Base-by-base conservation (phyloP, 2,329 filamentous ascomycete species). In the Microsporum ferrugineum region DNA sequence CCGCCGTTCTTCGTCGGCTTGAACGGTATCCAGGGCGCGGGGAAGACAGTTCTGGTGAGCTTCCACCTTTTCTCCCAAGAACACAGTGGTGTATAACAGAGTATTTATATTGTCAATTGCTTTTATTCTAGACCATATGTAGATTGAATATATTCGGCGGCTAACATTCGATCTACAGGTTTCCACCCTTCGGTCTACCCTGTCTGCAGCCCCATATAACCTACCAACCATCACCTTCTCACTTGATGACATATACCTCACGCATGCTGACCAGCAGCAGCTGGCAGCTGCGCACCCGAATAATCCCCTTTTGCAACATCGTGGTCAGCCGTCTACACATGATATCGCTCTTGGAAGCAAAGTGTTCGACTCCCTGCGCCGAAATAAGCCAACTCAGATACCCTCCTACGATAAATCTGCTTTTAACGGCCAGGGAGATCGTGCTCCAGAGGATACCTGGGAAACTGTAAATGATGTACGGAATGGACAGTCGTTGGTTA, bases 171-270 rank as follows among this genome's bases (percentile, higher is more conserved):
- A 27, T 10, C 27, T n/a, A 5, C 56, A 81, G 79, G 79, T 91
- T 41, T 80, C 80, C 41, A 79, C 82, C 3, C 81, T 95, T 49
- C 81, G 84, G 65, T 71, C 78, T 23, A 83, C 81, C 12, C 82
- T 92, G 41, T 78, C 81, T 38, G 75, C 77, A 55, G 72, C 78
- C 12, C 81, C 80, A 1, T 79, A 86, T 68, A 80, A 80, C 23
- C 79, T 88, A 29, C 76, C 80, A 62, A 87, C 87, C 2, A 78
- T 88, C 57, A 86, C 90, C 59, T 82, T 89, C 72, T 91, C 88
- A 72, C 87, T 96, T 65, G 91, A 96, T 72, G 91, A 96, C 76
- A 85, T 96, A 67, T 96, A 96, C 75, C 84, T 95, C 60, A 80
- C 84, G 12, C 89, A 89, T 71, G 76, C 78, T 27, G 81, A 86